A percentile compares a stretch with the other conserved stretches of the same genome.
These are phyloP conservation scores for Pulveroboletus sp. DNA, from an alignment of 768 basidiomycete genomes.

Conservation along the genomic window DNA sequence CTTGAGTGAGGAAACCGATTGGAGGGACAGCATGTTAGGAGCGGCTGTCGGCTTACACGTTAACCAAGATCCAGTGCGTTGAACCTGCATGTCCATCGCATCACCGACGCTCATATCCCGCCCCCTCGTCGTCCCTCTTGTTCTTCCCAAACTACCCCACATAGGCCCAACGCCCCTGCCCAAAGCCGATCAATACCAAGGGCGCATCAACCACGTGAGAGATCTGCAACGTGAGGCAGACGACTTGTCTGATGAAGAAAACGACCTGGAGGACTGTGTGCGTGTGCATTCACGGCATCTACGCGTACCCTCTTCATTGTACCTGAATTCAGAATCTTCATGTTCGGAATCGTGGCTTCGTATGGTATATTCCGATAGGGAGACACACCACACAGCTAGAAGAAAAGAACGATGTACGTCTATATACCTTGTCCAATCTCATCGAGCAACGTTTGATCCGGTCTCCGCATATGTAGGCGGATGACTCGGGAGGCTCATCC, in stretches of 20 bases:
- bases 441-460: background rate
- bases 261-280: conserved; percentile 73
- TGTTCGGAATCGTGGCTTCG: conserved; percentile 63
- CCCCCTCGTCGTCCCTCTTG: conserved; percentile 54
- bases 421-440: background rate
- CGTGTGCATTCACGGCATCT: conserved; percentile 17
- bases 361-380: conserved; percentile 69
- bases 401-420: conserved; percentile 76
- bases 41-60: no score
- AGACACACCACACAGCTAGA: conserved; percentile 69
- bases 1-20: no score
- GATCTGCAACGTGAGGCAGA: conserved; percentile 76
- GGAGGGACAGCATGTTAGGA: no score
- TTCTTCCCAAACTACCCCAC: conserved; percentile 63
- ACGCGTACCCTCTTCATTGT: background rate
- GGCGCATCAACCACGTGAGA: conserved; percentile 56
- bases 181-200: conserved; percentile 43
- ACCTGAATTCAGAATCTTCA: conserved; percentile 42
- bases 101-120: conserved; percentile 74
- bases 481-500: conserved; percentile 32
- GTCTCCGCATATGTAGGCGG: conserved; percentile 23
- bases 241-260: conserved; percentile 81
- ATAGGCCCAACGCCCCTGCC: conserved; percentile 60
- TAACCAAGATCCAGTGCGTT: no score
- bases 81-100: conserved; percentile 42